Evolutionary conservation across 1,139 yeast genomes (phyloP), one percentile per base, ranked within the genome.

Genomic region (Diutina mesorugosa): DNA sequence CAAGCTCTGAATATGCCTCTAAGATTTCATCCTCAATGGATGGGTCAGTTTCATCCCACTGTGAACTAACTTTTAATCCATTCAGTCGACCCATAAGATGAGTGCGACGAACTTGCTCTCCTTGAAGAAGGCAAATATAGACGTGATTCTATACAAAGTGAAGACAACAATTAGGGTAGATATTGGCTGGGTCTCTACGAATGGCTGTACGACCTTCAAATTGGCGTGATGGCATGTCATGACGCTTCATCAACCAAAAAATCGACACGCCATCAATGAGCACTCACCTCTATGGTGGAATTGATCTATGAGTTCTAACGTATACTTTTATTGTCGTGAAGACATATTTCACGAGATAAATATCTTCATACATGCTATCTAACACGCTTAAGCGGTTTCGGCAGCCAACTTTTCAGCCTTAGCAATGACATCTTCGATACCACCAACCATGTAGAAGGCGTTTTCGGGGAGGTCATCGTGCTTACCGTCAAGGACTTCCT

Each of bases 391-490:
- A 69, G 85, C 83, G 70, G 93, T 80, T 79, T 90, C 97, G 75
- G 96, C 83, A 78, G 98, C 97, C 77, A 93, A 78, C 84, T 91
- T 90, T 80, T 91, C 98, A 73, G 97, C 98, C 86, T 93, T 93
- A 74, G 97, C 95, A 74, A 90, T 78, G 70, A 85, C 98, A 78
- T 93, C 99, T 77, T 90, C 97, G 71, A 93, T 90, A 83, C 96
- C 96, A 82, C 99, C 99, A 78, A 91, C 98, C 99, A 93, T 93
- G 81, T 93, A 93, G 96, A 93, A 93, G 69, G 99, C 99, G 73
- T 87, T 88, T 83, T 93, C 99, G 74, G 99, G 99, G 72, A 93
- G 86, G 82, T 87, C 85, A 77, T 93, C 99, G 83, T 91, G 90
- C 85, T 93, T 93, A 80, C 99, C 99, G 56, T 84, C 98, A 72